Conservation (phyloP, 2,329 filamentous ascomycete species). For the Lanzia echinophila region DNA sequence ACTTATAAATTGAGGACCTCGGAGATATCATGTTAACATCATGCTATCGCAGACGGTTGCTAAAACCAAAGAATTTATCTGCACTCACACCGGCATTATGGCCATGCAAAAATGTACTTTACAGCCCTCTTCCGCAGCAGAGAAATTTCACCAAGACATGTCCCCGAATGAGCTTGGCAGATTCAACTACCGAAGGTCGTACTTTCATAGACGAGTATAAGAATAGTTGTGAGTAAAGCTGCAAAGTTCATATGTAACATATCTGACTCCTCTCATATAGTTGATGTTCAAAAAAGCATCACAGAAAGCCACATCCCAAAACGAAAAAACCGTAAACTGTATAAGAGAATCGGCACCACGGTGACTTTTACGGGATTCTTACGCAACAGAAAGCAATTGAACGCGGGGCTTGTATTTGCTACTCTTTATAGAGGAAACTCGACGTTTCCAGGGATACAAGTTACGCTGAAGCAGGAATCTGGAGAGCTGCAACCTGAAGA, state of each 20-base stretch:
- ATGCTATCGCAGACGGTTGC: constrained; percentile 8
- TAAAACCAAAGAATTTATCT: neutral
- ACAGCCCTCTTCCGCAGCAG: neutral
- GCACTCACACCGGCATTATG: neutral
- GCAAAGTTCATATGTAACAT: constrained; percentile 8
- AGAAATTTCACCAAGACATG: constrained; percentile 13
- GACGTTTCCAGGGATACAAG: constrained; percentile 29
- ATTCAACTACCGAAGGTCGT: constrained; percentile 4
- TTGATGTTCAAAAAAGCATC: constrained; percentile 12
- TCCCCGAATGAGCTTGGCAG: neutral
- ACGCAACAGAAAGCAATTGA: constrained; percentile 59
- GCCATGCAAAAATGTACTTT: neutral
- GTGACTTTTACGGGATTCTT: constrained; percentile 66
- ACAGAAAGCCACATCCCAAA: no score
- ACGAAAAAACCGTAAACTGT: no score
- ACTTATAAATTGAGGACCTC: constrained; percentile 4
- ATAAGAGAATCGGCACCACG: constrained; percentile 32
- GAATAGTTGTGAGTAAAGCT: constrained; percentile 17
- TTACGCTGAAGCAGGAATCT: constrained; percentile 4
- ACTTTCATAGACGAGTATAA: constrained; percentile 25
- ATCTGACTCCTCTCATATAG: constrained; percentile 8
- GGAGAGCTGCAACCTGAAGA: neutral
- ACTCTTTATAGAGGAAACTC: constrained; percentile 36
- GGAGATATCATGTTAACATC: constrained; percentile 20
- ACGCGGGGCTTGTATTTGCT: constrained; percentile 65